These are phyloP conservation scores for Ehretia macrophylla DNA, from an alignment of 257 asterid species.

Conservation along the genomic window DNA sequence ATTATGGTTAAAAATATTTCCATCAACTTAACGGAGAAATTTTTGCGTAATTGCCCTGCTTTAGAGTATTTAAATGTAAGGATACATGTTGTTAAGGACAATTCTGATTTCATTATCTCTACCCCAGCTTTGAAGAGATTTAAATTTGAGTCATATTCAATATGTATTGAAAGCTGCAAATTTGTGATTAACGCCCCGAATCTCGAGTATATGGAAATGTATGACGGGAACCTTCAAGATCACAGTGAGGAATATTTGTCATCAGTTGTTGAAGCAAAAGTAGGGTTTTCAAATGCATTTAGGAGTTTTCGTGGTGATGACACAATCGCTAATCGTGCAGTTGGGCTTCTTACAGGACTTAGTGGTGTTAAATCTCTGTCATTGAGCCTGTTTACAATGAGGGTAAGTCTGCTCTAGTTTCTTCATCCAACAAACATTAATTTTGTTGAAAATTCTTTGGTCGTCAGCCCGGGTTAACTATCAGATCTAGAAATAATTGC, in stretches of 20 bases:
- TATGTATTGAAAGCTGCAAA: neutral
- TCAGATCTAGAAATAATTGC: too few relatives aligned
- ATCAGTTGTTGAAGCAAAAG: too few relatives aligned
- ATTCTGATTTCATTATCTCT: neutral
- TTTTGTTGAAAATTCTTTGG: too few relatives aligned
- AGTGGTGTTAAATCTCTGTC: neutral
- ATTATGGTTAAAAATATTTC: neutral
- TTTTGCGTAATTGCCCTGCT: slow-evolving; percentile 2
- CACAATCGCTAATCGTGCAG: neutral
- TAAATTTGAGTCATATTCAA: neutral
- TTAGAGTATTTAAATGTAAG: slow-evolving; percentile 2
- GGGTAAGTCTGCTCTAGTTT: neutral
- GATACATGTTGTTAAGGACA: neutral
- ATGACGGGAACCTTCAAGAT: neutral
- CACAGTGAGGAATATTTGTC: neutral
- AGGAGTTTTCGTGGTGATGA: neutral
- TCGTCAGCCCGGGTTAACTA: too few relatives aligned
- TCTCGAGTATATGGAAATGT: neutral
- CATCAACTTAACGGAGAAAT: neutral
- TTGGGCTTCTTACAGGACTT: too few relatives aligned
- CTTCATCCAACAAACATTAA: too few relatives aligned
- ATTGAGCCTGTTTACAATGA: neutral
- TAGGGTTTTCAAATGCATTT: neutral
- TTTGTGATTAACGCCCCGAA: neutral
- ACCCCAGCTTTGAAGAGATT: neutral